These are phyloP conservation scores for Epichloe sp. DNA, from an alignment of 2,329 filamentous ascomycete genomes.

Conservation along the genomic window DNA sequence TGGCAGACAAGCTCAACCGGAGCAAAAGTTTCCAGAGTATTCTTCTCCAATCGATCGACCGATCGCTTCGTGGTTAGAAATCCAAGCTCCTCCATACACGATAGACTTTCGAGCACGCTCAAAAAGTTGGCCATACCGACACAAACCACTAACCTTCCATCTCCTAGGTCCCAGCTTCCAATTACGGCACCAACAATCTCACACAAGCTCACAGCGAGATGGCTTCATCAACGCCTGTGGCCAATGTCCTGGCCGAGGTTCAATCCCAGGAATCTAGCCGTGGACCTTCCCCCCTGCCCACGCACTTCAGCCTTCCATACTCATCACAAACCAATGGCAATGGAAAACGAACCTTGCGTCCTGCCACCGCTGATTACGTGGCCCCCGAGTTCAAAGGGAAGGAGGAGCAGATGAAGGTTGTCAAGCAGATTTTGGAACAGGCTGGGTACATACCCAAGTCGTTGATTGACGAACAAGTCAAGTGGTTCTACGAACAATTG, in stretches of 20 bases:
- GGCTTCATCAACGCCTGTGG: slow-evolving; percentile 17
- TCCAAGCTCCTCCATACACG: not conserved
- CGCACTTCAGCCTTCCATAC: slow-evolving; percentile 63
- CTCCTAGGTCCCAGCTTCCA: not conserved
- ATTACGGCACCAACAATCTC: not conserved
- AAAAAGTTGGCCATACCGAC: not conserved
- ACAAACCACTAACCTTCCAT: not conserved
- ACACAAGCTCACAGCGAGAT: slow-evolving; percentile 14
- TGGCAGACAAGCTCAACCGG: not conserved
- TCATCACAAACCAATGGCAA: slow-evolving; percentile 38
- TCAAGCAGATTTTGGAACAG: slow-evolving; percentile 66
- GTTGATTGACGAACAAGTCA: slow-evolving; percentile 73
- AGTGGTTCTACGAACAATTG: slow-evolving; percentile 96
- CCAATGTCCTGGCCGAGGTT: slow-evolving; percentile 29
- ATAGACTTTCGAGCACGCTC: not conserved
- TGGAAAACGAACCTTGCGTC: slow-evolving; percentile 64
- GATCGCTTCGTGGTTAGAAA: not conserved
- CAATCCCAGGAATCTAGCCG: slow-evolving; percentile 35
- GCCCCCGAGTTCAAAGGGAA: slow-evolving; percentile 92
- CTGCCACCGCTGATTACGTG: slow-evolving; percentile 85
- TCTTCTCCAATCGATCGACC: not conserved
- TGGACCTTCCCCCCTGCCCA: slow-evolving; percentile 80
- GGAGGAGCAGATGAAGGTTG: slow-evolving; percentile 75
- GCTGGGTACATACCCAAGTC: slow-evolving; percentile 77
- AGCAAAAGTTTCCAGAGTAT: not conserved